Evolutionary conservation across 306 rosid species (phyloP), one percentile per base, ranked within the genome.

Genomic region (Cucumis cinereus): DNA sequence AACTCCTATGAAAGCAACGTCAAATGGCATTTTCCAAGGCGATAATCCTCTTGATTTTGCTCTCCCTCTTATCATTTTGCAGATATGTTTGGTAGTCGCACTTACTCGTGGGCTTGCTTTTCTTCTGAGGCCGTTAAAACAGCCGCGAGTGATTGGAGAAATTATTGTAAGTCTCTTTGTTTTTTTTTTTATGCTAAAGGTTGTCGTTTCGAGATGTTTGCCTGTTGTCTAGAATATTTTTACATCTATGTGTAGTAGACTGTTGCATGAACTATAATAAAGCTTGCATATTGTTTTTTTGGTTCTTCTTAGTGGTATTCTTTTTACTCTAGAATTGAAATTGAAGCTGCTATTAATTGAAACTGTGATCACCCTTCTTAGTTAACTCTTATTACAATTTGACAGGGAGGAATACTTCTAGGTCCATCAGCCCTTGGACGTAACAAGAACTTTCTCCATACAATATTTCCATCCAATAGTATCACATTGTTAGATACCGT

Each of bases 401-500:
- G 70, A 61, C 92, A 91, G 98, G 97, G 97, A 76, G 96, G 97
- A 74, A 82, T 93, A 83, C 24, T 93, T 35, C 96, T 93, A 20
- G 97, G 97, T 49, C 96, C 97, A 26, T 93, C 96, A 33, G 98
- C 87, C 0, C 80, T 93, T 38, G 97, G 98, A 77, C 89, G 96
- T 63, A 89, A 81, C 78, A 86, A 79, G 83, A 84, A 73, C 50
- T 91, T 84, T 83, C 81, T 91, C 59, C 70, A 83, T 6, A 80
- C 87, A 4, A 76, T 93, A 54, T 93, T 93, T 84, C 98, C 98
- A 47, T 40, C 97, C 3, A 87, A 67, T 50, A 93, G 98, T 84
- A 84, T 89, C 49, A 78, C 96, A 1, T 88, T 93, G 82, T 84
- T 93, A 73, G 98, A 93, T 71, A 93, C 98, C 75, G 77, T 93